Evolutionary conservation across 495 filamentous ascomycete species (phyloP).

Genomic region (Xylaria telfairii): DNA sequence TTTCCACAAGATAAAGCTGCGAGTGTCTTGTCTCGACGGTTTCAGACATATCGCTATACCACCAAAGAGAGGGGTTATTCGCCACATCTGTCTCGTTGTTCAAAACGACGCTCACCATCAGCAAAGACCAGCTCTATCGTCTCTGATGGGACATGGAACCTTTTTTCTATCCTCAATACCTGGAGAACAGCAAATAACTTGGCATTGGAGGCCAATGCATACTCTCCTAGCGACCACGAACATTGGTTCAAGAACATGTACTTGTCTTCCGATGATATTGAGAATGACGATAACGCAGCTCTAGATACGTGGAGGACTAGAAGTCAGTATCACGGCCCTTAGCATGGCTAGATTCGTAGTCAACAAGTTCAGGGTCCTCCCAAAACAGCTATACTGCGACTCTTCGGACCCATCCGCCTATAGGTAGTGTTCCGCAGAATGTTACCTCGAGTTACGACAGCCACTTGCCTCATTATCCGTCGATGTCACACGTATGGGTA

Average conservation of each 20-base stretch:
- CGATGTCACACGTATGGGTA: no score
- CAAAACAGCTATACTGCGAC: not conserved
- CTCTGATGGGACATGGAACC: not conserved
- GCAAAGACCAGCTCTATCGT: not conserved
- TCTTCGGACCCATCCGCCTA: not conserved
- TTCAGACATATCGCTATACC: not conserved
- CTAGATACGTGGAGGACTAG: not conserved
- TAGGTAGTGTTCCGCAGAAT: not conserved
- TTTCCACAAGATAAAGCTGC: not conserved
- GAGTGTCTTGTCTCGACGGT: not conserved
- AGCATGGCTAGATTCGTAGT: not conserved
- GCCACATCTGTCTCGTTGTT: not conserved
- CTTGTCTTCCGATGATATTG: slow-evolving; percentile 27
- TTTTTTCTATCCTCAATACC: not conserved
- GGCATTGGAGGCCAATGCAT: slow-evolving; percentile 30
- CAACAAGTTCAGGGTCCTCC: not conserved
- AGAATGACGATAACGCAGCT: not conserved
- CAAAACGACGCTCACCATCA: not conserved
- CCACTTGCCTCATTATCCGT: slow-evolving; percentile 32
- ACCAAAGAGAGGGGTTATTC: not conserved
- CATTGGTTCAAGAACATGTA: slow-evolving; percentile 33
- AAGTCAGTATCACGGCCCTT: not conserved
- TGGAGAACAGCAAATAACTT: slow-evolving; percentile 14
- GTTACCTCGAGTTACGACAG: slow-evolving; percentile 21
- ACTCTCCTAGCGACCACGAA: slow-evolving; percentile 30